phyloP scores from a whole-genome alignment of 2,329 filamentous ascomycete genomes.

The Metarhizium brunneum region DNA sequence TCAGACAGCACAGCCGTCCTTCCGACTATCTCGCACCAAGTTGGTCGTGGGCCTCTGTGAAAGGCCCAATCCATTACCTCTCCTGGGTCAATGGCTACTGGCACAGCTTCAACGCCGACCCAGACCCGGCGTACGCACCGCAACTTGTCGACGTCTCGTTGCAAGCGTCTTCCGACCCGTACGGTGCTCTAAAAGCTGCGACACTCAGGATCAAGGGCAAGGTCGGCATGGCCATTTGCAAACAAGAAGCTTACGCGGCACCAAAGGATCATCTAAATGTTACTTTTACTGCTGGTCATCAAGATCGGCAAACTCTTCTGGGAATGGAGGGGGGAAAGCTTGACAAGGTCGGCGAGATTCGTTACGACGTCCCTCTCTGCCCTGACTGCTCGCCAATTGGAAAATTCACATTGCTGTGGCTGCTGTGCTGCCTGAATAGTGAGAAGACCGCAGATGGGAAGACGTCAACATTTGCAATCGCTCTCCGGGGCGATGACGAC shows the following conservation, averaged over 20 bases:
- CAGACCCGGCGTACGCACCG: not conserved
- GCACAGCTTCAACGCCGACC: constrained; percentile 1
- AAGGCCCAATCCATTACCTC: not conserved
- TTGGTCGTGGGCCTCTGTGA: constrained; percentile 2
- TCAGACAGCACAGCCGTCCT: constrained; percentile 1
- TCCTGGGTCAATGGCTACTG: constrained; percentile 2
- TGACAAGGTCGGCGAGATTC: not conserved
- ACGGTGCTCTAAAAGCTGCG: not conserved
- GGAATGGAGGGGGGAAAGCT: not conserved
- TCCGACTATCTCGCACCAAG: not conserved
- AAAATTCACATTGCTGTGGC: not conserved
- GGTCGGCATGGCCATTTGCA: not conserved
- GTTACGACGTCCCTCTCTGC: constrained; percentile 1
- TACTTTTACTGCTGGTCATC: not conserved
- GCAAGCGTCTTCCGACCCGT: not conserved
- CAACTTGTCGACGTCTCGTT: not conserved
- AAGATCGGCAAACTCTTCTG: not conserved
- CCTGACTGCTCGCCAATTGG: not conserved
- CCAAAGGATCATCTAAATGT: not conserved
- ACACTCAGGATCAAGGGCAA: not conserved
- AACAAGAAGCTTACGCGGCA: not conserved
- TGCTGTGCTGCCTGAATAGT: not conserved
- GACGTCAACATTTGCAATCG: not conserved
- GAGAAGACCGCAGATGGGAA: not conserved
- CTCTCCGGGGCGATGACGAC: not conserved